A percentile compares a stretch with the other conserved stretches of the same genome.
Evolutionary conservation across 805 yeast species (phyloP).

Genomic region (Yarrowia sp.): DNA sequence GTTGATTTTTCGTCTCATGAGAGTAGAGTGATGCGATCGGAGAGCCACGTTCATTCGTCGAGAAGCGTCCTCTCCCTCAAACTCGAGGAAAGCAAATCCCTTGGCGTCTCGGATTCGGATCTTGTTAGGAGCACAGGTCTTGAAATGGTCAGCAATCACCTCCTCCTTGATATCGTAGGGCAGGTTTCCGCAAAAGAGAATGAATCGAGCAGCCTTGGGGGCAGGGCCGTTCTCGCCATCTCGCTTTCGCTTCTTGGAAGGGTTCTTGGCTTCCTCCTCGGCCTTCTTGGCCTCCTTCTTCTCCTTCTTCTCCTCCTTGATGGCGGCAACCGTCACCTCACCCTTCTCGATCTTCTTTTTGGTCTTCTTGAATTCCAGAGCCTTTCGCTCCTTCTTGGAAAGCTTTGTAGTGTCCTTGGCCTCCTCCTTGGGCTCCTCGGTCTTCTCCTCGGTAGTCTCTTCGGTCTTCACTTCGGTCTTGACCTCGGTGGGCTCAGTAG

Average conservation of each 20-base stretch:
- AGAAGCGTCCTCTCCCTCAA: conserved; percentile 65
- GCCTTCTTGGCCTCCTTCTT: conserved; percentile 38
- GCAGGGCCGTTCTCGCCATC: conserved; percentile 28
- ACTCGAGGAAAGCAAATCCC: conserved; percentile 91
- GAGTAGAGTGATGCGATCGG: conserved; percentile 70
- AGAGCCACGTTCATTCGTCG: conserved; percentile 81
- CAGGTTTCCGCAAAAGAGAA: conserved; percentile 86
- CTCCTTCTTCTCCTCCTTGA: conserved; percentile 37
- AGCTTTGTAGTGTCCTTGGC: conserved; percentile 30
- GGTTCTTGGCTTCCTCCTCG: conserved; percentile 32
- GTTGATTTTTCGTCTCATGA: conserved; percentile 76
- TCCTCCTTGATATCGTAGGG: conserved; percentile 68
- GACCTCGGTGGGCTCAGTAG: no score
- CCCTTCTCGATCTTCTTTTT: conserved; percentile 44
- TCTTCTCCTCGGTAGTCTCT: not conserved
- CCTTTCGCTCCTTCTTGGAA: conserved; percentile 38
- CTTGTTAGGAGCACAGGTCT: conserved; percentile 62
- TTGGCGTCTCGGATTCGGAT: conserved; percentile 68
- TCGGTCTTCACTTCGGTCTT: not conserved
- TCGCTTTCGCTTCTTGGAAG: conserved; percentile 52
- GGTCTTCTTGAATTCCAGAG: conserved; percentile 34
- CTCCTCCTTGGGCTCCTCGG: not conserved
- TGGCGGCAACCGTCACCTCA: conserved; percentile 37
- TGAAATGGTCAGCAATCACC: conserved; percentile 69
- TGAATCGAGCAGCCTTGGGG: conserved; percentile 73